Conservation (phyloP, 768 basidiomycete species). For the Sarcomyxa edulis region DNA sequence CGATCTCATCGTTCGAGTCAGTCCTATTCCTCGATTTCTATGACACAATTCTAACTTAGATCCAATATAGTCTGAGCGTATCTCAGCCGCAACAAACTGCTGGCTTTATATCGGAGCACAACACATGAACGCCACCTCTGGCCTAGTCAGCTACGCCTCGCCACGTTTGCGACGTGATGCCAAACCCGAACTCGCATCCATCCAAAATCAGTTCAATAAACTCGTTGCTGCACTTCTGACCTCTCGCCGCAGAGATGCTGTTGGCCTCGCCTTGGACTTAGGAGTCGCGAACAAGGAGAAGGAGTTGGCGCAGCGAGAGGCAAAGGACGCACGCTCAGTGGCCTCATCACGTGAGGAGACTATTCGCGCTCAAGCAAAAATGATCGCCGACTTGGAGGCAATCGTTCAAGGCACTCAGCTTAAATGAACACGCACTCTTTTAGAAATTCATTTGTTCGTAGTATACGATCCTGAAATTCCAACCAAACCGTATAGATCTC, state of each 20-base stretch:
- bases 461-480: no score
- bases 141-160: constrained; percentile 1
- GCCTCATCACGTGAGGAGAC: no score
- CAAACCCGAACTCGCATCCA: not conserved
- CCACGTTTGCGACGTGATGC: constrained; percentile 1
- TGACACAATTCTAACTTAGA: no score
- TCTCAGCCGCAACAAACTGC: not conserved
- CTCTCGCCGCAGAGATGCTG: constrained; percentile 1
- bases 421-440: no score
- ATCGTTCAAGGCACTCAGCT: no score
- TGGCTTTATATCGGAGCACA: constrained; percentile 3
- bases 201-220: constrained; percentile 3
- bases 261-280: constrained; percentile 1
- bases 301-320: not conserved
- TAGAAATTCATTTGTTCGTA: no score
- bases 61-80: constrained; percentile 3
- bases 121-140: not conserved
- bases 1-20: no score
- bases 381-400: no score
- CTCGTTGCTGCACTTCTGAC: not conserved
- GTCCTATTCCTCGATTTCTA: no score
- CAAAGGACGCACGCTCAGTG: not conserved
- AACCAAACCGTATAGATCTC: no score
- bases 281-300: not conserved
- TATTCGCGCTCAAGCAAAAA: no score